Conservation (phyloP, 495 filamentous ascomycete genomes). For the Rusavskia elegans region DNA sequence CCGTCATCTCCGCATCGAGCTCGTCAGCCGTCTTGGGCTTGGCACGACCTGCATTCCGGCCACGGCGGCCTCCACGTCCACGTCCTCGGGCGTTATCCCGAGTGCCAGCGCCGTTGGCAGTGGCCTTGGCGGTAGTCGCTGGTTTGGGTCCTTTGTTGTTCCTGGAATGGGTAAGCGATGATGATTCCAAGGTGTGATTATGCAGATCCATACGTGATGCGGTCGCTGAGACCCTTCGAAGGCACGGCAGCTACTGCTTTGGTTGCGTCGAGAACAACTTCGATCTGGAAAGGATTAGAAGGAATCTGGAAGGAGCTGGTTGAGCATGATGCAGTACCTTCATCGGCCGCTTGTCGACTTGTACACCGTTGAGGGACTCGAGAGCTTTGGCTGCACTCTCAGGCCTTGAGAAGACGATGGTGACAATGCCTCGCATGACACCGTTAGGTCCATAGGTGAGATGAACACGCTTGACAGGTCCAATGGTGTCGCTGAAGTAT, state of each 20-base stretch:
- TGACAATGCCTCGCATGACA: slow-evolving; percentile 75
- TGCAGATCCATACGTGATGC: slow-evolving; percentile 49
- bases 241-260: slow-evolving; percentile 48
- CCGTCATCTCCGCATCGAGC: slow-evolving; percentile 84
- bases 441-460: slow-evolving; percentile 88
- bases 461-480: slow-evolving; percentile 72
- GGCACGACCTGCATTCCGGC: slow-evolving; percentile 40
- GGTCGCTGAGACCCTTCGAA: slow-evolving; percentile 67
- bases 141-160: slow-evolving; percentile 69
- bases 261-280: slow-evolving; percentile 69
- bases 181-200: slow-evolving; percentile 2
- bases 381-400: slow-evolving; percentile 71
- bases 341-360: slow-evolving; percentile 79
- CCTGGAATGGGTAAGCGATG: slow-evolving; percentile 20
- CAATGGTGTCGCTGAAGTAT: slow-evolving; percentile 80
- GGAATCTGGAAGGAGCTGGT: not conserved
- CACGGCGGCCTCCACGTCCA: slow-evolving; percentile 27
- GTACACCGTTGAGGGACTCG: slow-evolving; percentile 65
- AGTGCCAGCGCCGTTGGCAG: slow-evolving; percentile 17
- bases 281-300: slow-evolving; percentile 44
- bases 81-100: slow-evolving; percentile 28
- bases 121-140: slow-evolving; percentile 52
- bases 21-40: slow-evolving; percentile 86
- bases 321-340: slow-evolving; percentile 39
- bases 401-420: slow-evolving; percentile 58